Conservation (phyloP, 2,329 filamentous ascomycete genomes). For the Hypocrella siamensis region DNA sequence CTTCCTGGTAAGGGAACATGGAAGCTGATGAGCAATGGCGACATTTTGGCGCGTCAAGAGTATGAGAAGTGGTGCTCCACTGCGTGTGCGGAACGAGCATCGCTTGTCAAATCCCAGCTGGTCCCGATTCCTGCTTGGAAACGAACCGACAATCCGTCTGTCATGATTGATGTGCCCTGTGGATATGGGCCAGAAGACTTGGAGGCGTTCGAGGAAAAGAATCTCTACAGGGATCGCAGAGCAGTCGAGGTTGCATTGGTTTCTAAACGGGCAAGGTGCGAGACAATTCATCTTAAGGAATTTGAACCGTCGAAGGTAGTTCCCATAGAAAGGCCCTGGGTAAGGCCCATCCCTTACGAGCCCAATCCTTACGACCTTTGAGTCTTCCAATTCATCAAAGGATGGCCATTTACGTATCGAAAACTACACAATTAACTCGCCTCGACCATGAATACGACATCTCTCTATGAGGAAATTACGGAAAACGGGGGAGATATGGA, state of each 20-base stretch:
- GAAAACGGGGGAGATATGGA: neutral
- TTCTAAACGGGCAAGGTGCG: no score
- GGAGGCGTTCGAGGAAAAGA: no score
- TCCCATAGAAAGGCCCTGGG: constrained; percentile 35
- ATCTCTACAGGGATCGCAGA: no score
- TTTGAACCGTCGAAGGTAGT: no score
- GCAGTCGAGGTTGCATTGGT: no score
- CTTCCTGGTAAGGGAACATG: constrained; percentile 45
- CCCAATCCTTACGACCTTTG: constrained; percentile 5
- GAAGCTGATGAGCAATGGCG: constrained; percentile 41
- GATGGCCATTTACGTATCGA: constrained; percentile 32
- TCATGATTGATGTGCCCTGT: constrained; percentile 47
- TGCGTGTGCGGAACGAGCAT: constrained; percentile 59
- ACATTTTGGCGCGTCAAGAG: constrained; percentile 53
- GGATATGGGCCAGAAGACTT: constrained; percentile 42
- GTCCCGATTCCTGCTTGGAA: constrained; percentile 77
- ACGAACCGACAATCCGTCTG: constrained; percentile 41
- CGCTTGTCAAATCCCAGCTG: constrained; percentile 82
- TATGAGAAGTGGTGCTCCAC: constrained; percentile 79
- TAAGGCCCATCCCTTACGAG: no score
- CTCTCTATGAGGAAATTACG: neutral
- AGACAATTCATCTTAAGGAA: no score
- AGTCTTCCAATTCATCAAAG: constrained; percentile 13
- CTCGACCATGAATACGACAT: constrained; percentile 1
- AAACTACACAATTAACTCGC: constrained; percentile 30